These are phyloP conservation scores for Naganishia vishniacii DNA, from an alignment of 768 basidiomycete genomes.

Conservation along the genomic window DNA sequence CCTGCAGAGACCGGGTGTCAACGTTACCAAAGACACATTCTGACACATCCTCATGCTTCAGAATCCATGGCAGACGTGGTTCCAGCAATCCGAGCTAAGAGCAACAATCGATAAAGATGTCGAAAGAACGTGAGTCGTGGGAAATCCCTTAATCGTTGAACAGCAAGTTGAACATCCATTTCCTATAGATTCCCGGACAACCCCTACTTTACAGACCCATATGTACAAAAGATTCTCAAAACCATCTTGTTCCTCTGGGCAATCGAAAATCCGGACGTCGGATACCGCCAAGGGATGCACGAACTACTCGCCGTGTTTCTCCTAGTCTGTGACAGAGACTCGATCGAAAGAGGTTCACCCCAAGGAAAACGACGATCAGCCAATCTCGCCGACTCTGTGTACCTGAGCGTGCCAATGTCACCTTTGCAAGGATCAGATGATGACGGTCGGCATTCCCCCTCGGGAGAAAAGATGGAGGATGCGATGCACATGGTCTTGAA, in stretches of 20 bases:
- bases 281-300: slow-evolving; percentile 99
- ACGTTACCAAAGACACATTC: no score
- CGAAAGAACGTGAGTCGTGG: slow-evolving; percentile 71
- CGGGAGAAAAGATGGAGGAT: slow-evolving; percentile 7
- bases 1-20: no score
- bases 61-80: slow-evolving; percentile 97
- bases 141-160: background rate
- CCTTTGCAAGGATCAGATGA: background rate
- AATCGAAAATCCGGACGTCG: slow-evolving; percentile 69
- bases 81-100: slow-evolving; percentile 76
- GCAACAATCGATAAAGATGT: slow-evolving; percentile 91
- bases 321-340: slow-evolving; percentile 76
- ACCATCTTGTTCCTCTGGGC: slow-evolving; percentile 84
- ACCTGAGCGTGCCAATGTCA: slow-evolving; percentile 2
- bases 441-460: slow-evolving; percentile 21
- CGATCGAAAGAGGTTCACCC: slow-evolving; percentile 49
- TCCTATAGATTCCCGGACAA: slow-evolving; percentile 83
- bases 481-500: slow-evolving; percentile 31
- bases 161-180: background rate
- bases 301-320: slow-evolving; percentile 86
- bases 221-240: slow-evolving; percentile 72
- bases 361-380: background rate
- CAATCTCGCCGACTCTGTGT: background rate
- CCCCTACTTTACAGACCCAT: slow-evolving; percentile 70
- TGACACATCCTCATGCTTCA: slow-evolving; percentile 40